These are phyloP conservation scores for Alloteropsis angusta DNA, from an alignment of 202 grass and related monocot genomes.

Conservation along the genomic window DNA sequence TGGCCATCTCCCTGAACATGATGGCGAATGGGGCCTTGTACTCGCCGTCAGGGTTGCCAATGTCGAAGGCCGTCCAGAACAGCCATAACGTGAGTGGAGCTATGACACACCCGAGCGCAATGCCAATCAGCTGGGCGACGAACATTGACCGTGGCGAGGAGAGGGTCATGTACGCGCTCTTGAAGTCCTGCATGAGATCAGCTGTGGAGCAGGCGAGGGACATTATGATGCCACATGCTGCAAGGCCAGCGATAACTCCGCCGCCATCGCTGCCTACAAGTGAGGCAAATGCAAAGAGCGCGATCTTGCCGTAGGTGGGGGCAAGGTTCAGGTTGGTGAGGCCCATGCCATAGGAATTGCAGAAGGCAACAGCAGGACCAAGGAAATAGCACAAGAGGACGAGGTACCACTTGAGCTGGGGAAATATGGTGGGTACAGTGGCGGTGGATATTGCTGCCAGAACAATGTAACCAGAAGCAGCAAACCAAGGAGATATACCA, in stretches of 20 bases:
- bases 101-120: constrained; percentile 54
- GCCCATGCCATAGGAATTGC: constrained; percentile 85
- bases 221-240: constrained; percentile 87
- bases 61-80: constrained; percentile 81
- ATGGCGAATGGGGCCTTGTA: constrained; percentile 74
- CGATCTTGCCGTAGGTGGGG: constrained; percentile 76
- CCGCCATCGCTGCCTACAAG: constrained; percentile 63
- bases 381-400: constrained; percentile 65
- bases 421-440: constrained; percentile 73
- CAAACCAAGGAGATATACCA: constrained; percentile 61
- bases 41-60: constrained; percentile 59
- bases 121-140: constrained; percentile 63
- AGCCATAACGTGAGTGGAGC: constrained; percentile 87
- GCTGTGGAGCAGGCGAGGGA: constrained; percentile 77
- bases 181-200: constrained; percentile 96
- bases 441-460: constrained; percentile 58
- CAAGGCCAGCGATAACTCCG: constrained; percentile 61
- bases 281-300: constrained; percentile 62
- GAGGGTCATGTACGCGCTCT: constrained; percentile 75
- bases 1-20: constrained; percentile 90
- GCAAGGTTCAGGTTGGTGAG: constrained; percentile 82
- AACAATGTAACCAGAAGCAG: constrained; percentile 52
- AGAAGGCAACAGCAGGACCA: constrained; percentile 83
- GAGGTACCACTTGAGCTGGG: constrained; percentile 82
- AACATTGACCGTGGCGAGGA: constrained; percentile 72